These are phyloP conservation scores for Massospora cicadina DNA, from an alignment of 371 early-diverging fungal genomes.

Conservation along the genomic window DNA sequence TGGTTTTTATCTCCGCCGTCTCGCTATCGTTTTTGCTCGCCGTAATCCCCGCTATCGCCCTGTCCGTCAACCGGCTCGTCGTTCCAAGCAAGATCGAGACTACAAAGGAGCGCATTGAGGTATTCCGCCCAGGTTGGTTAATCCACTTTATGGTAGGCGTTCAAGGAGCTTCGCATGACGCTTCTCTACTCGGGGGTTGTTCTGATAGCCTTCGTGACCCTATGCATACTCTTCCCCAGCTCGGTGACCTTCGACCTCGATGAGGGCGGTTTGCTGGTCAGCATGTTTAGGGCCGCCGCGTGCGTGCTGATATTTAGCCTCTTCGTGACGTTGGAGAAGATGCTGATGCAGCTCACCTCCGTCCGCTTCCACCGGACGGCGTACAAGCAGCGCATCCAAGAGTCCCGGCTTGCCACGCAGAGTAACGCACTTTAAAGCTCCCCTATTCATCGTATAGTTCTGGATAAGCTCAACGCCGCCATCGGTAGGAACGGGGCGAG, in stretches of 20 bases:
- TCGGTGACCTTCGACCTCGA: neutral
- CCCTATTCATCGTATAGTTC: neutral
- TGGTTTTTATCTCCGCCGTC: neutral
- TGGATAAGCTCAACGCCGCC: constrained; percentile 6
- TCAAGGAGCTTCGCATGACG: neutral
- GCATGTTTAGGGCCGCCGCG: neutral
- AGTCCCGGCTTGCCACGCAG: neutral
- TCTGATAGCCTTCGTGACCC: neutral
- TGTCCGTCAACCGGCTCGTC: neutral
- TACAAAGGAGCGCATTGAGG: neutral
- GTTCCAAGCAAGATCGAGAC: neutral
- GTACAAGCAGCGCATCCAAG: constrained; percentile 7
- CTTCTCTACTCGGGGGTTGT: neutral
- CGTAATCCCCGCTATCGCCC: neutral
- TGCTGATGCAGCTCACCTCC: constrained; percentile 4
- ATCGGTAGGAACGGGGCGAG: neutral
- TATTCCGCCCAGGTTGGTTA: neutral
- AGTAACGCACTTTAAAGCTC: neutral
- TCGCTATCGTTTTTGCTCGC: neutral
- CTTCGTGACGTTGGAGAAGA: neutral
- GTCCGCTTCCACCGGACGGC: constrained; percentile 6
- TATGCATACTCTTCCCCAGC: neutral
- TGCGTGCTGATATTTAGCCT: neutral
- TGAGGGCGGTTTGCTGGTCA: neutral
- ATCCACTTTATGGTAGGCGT: neutral